Conservation (phyloP, 2,329 filamentous ascomycete species). For the Gaeumannomyces tritici region DNA sequence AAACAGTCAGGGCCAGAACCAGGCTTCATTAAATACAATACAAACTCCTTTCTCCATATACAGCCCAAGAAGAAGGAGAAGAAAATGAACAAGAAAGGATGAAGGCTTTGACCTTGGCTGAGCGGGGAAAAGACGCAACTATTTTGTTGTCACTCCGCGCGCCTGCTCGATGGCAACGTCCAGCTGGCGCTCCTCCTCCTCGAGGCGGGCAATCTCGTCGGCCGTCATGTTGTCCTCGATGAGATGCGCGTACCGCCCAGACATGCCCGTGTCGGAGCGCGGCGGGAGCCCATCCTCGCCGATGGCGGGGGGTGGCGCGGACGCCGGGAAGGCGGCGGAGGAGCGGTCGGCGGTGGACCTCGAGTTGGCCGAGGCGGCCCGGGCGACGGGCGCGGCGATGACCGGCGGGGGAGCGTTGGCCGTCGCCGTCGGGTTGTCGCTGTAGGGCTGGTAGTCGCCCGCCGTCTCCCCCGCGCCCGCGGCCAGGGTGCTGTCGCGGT, state of each 20-base stretch:
- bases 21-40: neutral
- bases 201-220: constrained; percentile 43
- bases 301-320: constrained; percentile 5
- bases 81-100: neutral
- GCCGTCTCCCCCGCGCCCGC: constrained; percentile 5
- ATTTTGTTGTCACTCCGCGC: constrained; percentile 10
- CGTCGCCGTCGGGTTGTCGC: constrained; percentile 6
- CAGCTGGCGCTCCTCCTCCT: constrained; percentile 48
- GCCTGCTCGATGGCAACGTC: constrained; percentile 46
- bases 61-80: neutral
- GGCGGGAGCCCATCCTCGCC: constrained; percentile 11
- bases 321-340: neutral
- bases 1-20: constrained; percentile 27
- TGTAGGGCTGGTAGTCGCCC: constrained; percentile 6
- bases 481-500: constrained; percentile 9
- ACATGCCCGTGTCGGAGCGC: constrained; percentile 16
- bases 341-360: neutral
- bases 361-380: neutral
- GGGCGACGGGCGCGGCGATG: neutral
- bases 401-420: neutral
- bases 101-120: neutral
- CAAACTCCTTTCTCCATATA: neutral
- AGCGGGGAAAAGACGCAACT: neutral
- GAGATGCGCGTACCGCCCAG: constrained; percentile 36
- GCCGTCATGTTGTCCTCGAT: constrained; percentile 53